phyloP scores from a whole-genome alignment of 306 rosid species.

The Betula pendula region DNA sequence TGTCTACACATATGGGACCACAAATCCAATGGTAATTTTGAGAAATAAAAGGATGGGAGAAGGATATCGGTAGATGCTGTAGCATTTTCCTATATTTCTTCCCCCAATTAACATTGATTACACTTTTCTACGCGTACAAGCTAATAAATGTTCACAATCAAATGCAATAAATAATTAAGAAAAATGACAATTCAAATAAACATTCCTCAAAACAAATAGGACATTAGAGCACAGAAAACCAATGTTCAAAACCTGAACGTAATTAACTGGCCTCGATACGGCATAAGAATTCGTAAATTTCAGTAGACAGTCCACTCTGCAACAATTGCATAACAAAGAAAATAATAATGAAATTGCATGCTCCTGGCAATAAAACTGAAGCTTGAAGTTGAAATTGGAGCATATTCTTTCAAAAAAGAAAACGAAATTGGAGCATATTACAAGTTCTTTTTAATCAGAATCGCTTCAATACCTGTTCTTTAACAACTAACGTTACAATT shows the following conservation, averaged over 20 bases:
- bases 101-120: not conserved
- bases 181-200: not conserved
- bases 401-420: too few relatives aligned
- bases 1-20: too few relatives aligned
- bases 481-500: not conserved
- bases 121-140: too few relatives aligned
- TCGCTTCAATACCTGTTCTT: not conserved
- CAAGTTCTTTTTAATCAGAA: not conserved
- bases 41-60: too few relatives aligned
- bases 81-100: too few relatives aligned
- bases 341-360: not conserved
- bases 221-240: not conserved
- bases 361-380: not conserved
- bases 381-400: not conserved
- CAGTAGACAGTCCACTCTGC: slow-evolving; percentile 60
- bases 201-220: not conserved
- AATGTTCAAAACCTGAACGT: slow-evolving; percentile 43
- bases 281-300: slow-evolving; percentile 38
- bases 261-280: slow-evolving; percentile 31
- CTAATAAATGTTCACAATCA: not conserved
- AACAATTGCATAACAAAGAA: not conserved
- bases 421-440: not conserved
- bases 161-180: not conserved
- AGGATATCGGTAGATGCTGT: too few relatives aligned
- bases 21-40: too few relatives aligned